Evolutionary conservation across 2,329 filamentous ascomycete genomes (phyloP).

Genomic region (Sarocladiaceae sp.): DNA sequence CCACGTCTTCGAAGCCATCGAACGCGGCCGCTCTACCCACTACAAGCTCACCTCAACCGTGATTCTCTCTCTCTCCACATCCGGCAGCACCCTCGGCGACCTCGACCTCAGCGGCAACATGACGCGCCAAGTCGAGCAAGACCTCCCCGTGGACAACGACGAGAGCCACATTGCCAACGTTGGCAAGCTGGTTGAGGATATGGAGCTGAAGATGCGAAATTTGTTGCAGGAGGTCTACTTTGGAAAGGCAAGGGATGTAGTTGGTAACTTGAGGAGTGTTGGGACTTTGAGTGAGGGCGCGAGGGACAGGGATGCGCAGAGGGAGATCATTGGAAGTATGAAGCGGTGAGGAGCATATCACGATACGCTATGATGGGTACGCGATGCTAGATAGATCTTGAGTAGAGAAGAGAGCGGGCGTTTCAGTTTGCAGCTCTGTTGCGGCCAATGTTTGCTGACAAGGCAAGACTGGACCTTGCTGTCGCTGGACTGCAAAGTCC

Average conservation of each 20-base stretch:
- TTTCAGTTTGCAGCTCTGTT: neutral
- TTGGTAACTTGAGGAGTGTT: constrained; percentile 88
- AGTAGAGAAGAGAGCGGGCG: neutral
- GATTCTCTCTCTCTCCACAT: constrained; percentile 77
- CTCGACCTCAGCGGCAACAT: constrained; percentile 96
- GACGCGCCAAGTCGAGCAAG: constrained; percentile 92
- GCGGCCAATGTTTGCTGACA: too few relatives aligned
- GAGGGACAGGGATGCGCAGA: constrained; percentile 77
- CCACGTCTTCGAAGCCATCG: constrained; percentile 95
- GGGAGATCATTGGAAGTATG: constrained; percentile 76
- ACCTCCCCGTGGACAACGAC: constrained; percentile 85
- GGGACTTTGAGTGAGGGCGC: constrained; percentile 79
- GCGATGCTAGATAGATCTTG: neutral
- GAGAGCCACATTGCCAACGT: constrained; percentile 95
- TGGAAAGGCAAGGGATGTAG: constrained; percentile 97
- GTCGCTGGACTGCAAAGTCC: too few relatives aligned
- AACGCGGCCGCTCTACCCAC: constrained; percentile 85
- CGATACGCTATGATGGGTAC: neutral
- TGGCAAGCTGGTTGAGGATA: constrained; percentile 91
- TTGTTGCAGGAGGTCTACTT: constrained; percentile 98
- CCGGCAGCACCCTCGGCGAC: constrained; percentile 57
- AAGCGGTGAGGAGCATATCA: constrained; percentile 28
- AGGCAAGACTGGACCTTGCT: too few relatives aligned
- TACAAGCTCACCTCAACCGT: constrained; percentile 98
- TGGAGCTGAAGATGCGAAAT: constrained; percentile 99